A percentile compares a stretch with the other conserved stretches of the same genome.
phyloP scores from a whole-genome alignment of 2,329 filamentous ascomycete species.

The Xylaria sp. region DNA sequence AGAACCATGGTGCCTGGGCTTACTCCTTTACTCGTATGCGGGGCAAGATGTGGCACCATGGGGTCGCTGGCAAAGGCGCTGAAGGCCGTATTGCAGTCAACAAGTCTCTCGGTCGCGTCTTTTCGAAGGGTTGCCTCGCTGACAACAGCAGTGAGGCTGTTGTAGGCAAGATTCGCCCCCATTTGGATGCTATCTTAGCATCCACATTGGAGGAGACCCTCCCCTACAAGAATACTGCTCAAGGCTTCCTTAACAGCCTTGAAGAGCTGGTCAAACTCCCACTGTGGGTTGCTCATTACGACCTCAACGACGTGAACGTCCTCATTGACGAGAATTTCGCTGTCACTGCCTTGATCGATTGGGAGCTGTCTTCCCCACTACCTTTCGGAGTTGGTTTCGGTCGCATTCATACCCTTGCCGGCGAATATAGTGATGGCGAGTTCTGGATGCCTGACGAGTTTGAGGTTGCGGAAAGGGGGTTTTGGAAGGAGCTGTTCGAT shows the following conservation, averaged over 20 bases:
- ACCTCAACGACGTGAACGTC: slow-evolving; percentile 47
- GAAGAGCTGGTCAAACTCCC: slow-evolving; percentile 6
- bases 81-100: slow-evolving; percentile 41
- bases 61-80: slow-evolving; percentile 41
- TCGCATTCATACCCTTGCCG: slow-evolving; percentile 37
- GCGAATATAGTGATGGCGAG: slow-evolving; percentile 42
- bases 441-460: slow-evolving; percentile 46
- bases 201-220: slow-evolving; percentile 39
- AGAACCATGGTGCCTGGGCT: slow-evolving; percentile 30
- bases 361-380: slow-evolving; percentile 40
- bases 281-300: slow-evolving; percentile 11
- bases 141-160: slow-evolving; percentile 39
- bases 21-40: slow-evolving; percentile 30
- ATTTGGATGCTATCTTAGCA: slow-evolving; percentile 42
- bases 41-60: slow-evolving; percentile 41
- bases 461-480: slow-evolving; percentile 43
- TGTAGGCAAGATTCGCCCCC: slow-evolving; percentile 35
- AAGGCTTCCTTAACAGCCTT: slow-evolving; percentile 2
- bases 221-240: slow-evolving; percentile 29
- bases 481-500: slow-evolving; percentile 45
- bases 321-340: slow-evolving; percentile 42
- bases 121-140: slow-evolving; percentile 42
- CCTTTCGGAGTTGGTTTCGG: slow-evolving; percentile 40
- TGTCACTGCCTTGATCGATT: slow-evolving; percentile 46
- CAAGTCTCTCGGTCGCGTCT: slow-evolving; percentile 38